Evolutionary conservation across 2,329 filamentous ascomycete species (phyloP), one percentile per base, ranked within the genome.

Genomic region (Aspergillus quadricinctus): DNA sequence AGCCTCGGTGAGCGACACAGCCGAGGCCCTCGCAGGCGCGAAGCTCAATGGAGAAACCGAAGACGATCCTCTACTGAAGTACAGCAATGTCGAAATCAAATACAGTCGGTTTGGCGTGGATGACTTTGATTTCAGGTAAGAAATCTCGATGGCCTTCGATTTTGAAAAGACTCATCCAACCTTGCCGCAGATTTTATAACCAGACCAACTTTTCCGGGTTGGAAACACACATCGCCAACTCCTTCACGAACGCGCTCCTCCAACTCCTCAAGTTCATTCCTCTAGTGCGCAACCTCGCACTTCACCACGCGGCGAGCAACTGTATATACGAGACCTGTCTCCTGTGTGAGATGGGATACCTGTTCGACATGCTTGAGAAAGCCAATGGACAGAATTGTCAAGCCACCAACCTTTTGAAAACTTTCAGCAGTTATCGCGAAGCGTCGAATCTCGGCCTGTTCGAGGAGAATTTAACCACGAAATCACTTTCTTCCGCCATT

Each of bases 101-200:
- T 99, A 97, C 78, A 97, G 93, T 80, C 95, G 92, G 70, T 99
- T 97, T 73, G 94, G 94, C 21, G 92, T 99, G n/a, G 93, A 97
- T 67, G 95, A 99, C 73, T 99, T 99, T 72, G 94, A 99, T 73
- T 99, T 99, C 75, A 88, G 89, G 86, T 97, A 89, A 73, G 97
- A 90, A 78, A 7, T 2, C 23, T 19, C 6, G 63, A 60, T 51
- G 56, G 9, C 11, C 9, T 4, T 8, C 2, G 7, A 29, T 21
- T 9, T 17, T 19, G 29, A 17, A 5, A 37, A 17, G 43, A 14
- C 35, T 51, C 4, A 53, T 25, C n/a, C n/a, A 4, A 8, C 25
- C 5, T 14, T 60, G 63, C 54, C 14, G 3, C 61, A 91, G 90
- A 56, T 97, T 90, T 72, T 99, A 95, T 80, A 99, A 99, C 75